Evolutionary conservation across 768 basidiomycete genomes (phyloP).

Genomic region (Lentinula sp.): DNA sequence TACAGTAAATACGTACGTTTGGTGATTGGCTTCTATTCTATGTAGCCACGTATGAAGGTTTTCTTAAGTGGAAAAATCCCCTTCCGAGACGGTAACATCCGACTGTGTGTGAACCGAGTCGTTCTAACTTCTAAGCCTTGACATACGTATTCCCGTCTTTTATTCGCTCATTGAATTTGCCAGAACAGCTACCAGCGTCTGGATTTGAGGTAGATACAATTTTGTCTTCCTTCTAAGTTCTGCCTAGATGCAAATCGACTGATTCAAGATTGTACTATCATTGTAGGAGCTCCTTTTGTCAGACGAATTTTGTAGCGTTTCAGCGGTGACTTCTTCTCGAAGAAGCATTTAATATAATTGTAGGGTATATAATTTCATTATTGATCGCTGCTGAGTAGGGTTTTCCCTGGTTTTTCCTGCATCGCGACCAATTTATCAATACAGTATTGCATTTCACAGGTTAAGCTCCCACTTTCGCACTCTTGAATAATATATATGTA

Average conservation of each 20-base stretch:
- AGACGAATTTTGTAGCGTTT: neutral
- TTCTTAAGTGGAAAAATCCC: too few species aligned
- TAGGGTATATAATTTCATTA: slow-evolving; percentile 7
- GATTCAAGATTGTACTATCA: neutral
- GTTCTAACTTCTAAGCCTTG: too few species aligned
- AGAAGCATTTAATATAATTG: neutral
- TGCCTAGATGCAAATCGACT: neutral
- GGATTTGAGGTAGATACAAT: neutral
- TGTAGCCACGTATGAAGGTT: too few species aligned
- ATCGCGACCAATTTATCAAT: slow-evolving; percentile 28
- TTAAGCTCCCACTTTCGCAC: slow-evolving; percentile 11
- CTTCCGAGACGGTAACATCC: too few species aligned
- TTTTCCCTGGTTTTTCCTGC: slow-evolving; percentile 29
- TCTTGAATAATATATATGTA: slow-evolving; percentile 31
- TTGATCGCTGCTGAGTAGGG: slow-evolving; percentile 23
- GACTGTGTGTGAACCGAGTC: too few species aligned
- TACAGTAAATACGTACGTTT: too few species aligned
- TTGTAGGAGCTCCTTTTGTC: neutral
- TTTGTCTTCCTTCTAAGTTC: neutral
- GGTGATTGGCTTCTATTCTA: too few species aligned
- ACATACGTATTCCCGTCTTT: too few species aligned
- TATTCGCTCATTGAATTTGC: neutral
- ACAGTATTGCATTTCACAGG: slow-evolving; percentile 4
- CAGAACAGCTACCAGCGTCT: neutral
- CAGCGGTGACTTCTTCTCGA: neutral